These are phyloP conservation scores for Coemansia biformis DNA, from an alignment of 192 early-diverging fungal species.

Conservation along the genomic window DNA sequence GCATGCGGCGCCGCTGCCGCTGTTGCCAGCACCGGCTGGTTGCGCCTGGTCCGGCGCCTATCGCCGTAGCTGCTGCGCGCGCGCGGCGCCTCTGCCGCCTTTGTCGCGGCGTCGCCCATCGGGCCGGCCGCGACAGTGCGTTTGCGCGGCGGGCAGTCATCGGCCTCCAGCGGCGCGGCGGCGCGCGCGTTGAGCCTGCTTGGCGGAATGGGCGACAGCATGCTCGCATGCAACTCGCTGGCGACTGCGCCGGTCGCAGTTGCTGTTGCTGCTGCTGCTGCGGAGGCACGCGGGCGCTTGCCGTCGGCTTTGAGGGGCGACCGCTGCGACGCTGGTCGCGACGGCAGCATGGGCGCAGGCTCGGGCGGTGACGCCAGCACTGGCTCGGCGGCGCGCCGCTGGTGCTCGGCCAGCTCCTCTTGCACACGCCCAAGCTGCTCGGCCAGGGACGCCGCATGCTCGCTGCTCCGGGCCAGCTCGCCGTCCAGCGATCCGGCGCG, in stretches of 20 bases:
- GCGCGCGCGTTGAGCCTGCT: conserved; percentile 35
- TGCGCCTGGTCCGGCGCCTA: conserved; percentile 40
- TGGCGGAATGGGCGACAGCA: conserved; percentile 32
- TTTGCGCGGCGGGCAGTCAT: conserved; percentile 26
- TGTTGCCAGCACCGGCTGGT: conserved; percentile 23
- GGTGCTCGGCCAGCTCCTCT: conserved; percentile 11
- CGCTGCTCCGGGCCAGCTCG: conserved; percentile 9
- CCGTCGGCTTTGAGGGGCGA: conserved; percentile 20
- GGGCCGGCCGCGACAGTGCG: conserved; percentile 10
- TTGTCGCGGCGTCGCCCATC: background rate
- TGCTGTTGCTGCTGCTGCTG: background rate
- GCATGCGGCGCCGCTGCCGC: too few species aligned
- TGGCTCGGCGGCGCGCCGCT: conserved; percentile 6
- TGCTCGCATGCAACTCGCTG: conserved; percentile 7
- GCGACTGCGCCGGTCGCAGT: too few species aligned
- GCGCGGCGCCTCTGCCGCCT: conserved; percentile 12
- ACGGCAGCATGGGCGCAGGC: too few species aligned
- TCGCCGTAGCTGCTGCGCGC: conserved; percentile 42
- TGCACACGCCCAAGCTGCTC: conserved; percentile 13
- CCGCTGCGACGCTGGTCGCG: conserved; percentile 14
- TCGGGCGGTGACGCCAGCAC: too few species aligned
- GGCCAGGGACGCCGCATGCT: conserved; percentile 1
- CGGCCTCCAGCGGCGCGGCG: background rate
- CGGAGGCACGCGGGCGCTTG: conserved; percentile 18
- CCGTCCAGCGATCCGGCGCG: conserved; percentile 19